A percentile compares a stretch with the other conserved stretches of the same genome.
These are phyloP conservation scores for Puccinia hordei DNA, from an alignment of 1,284 basidiomycete species.

Conservation along the genomic window DNA sequence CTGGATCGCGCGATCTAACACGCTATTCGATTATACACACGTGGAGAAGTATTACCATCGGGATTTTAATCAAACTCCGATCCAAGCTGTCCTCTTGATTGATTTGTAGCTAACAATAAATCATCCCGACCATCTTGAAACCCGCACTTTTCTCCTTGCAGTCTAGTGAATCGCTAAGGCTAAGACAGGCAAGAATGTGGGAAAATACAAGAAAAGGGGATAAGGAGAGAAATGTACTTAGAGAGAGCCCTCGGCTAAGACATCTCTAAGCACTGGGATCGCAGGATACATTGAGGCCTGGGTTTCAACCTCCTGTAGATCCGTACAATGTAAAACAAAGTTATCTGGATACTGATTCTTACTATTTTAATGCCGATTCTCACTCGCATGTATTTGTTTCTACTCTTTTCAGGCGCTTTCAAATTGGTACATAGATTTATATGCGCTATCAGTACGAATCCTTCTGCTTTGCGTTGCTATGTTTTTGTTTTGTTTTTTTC, in stretches of 20 bases:
- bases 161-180: not conserved
- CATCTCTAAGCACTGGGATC: not conserved
- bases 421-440: not conserved
- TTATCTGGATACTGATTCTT: not conserved
- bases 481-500: not conserved
- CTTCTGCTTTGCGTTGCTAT: too few relatives aligned
- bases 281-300: not conserved
- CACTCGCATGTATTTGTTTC: not conserved
- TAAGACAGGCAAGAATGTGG: not conserved
- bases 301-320: not conserved
- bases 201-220: not conserved
- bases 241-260: not conserved
- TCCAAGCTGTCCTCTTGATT: not conserved
- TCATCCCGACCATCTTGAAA: not conserved
- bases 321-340: not conserved
- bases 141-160: not conserved
- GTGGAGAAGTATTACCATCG: not conserved
- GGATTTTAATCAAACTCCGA: not conserved
- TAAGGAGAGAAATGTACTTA: too few relatives aligned
- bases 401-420: not conserved
- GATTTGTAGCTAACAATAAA: not conserved
- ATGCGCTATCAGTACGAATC: not conserved
- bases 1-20: slow-evolving; percentile 36
- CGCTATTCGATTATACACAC: not conserved
- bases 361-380: not conserved